phyloP scores from a whole-genome alignment of 352 stramenopile species.

The Phytophthora sp. region DNA sequence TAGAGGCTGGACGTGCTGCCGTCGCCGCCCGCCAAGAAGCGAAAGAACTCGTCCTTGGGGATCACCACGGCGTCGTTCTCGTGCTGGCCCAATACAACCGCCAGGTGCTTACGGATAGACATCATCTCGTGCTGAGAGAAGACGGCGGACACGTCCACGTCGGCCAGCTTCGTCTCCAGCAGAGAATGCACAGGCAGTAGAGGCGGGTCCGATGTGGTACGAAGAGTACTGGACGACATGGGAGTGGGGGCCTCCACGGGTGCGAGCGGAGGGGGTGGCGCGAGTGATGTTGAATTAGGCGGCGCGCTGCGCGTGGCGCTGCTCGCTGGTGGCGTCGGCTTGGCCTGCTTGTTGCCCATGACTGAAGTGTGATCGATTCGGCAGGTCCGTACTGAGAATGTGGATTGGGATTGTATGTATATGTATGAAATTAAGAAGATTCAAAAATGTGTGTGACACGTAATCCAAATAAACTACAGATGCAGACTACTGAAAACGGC shows the following conservation, averaged over 20 bases:
- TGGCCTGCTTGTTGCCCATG: conserved; percentile 89
- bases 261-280: conserved; percentile 7
- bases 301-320: conserved; percentile 20
- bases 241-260: no score
- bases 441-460: conserved; percentile 4
- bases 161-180: conserved; percentile 73
- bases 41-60: conserved; percentile 87
- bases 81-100: conserved; percentile 65
- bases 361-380: conserved; percentile 2
- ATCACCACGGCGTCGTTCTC: conserved; percentile 80
- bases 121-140: conserved; percentile 84
- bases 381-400: conserved; percentile 13
- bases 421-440: neutral
- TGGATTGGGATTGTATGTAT: conserved; percentile 2
- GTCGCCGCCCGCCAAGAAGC: conserved; percentile 76
- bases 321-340: conserved; percentile 41
- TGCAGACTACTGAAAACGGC: conserved; percentile 2
- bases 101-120: conserved; percentile 78
- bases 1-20: conserved; percentile 77
- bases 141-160: conserved; percentile 74
- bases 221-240: conserved; percentile 16
- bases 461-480: conserved; percentile 5
- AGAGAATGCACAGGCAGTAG: conserved; percentile 40
- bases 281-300: neutral
- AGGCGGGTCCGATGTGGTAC: conserved; percentile 18